Evolutionary conservation across 2,329 filamentous ascomycete species (phyloP), one percentile per base, ranked within the genome.

Genomic region (Pestalotiopsis sp.): DNA sequence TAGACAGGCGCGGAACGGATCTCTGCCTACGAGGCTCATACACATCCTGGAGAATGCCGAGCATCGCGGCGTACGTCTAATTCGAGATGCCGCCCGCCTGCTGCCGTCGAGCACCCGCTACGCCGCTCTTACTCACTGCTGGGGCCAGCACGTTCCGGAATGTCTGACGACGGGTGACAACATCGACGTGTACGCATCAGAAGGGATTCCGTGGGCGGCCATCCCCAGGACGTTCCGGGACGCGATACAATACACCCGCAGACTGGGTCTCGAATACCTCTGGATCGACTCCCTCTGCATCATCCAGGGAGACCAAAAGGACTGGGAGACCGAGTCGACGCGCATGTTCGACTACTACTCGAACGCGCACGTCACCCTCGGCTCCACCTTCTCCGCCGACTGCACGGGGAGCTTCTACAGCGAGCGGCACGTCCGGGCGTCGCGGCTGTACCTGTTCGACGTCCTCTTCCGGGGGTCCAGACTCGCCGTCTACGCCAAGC

Each of bases 231-330:
- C 45, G 14, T 52, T 52, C 45, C 13, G 20, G 23, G 68, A 71
- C 14, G 68, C 68, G 11, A 41, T 69, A 7, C n/a, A 14, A 9
- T 63, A 68, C 11, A 66, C 68, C 0, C 66, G 68, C 1, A 36
- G 27, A 6, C 60, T 71, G 5, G 59, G 38, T 1, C 39, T 67
- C 11, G 20, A 45, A 13, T 71, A 70, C n/a, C 31, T 71, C n/a
- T 71, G 70, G 70, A 69, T 71, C 14, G 69, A 69, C 23, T 66
- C 69, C 7, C 49, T 70, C 20, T 70, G 69, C 56, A 68, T 71
- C 12, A 64, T 69, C 38, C 70, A 68, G 36, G 62, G 67, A 14
- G 68, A 71, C 57, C 17, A 20, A 9, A 45, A 17, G 1, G 70
- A 71, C 25, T 71, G 70, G 70, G 45, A 66, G 6, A 13, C 17